These are phyloP conservation scores for Neurospora sp. DNA, from an alignment of 2,329 filamentous ascomycete genomes.

Conservation along the genomic window DNA sequence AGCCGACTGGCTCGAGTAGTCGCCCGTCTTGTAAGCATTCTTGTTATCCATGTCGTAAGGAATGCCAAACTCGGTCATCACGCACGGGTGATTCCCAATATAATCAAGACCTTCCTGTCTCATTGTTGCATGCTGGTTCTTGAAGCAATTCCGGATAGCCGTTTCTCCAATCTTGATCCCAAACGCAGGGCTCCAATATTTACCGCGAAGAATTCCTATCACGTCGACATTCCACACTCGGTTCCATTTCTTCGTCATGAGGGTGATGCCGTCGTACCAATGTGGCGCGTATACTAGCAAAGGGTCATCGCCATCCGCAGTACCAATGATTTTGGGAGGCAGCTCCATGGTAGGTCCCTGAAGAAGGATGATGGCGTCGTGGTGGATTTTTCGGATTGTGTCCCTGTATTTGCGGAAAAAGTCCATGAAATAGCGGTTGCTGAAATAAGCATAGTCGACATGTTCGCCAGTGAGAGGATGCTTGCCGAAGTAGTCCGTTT, in stretches of 20 bases:
- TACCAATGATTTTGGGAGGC: constrained; percentile 79
- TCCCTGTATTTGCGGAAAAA: constrained; percentile 70
- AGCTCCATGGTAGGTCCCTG: constrained; percentile 89
- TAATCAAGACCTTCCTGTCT: constrained; percentile 79
- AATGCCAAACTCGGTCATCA: constrained; percentile 93
- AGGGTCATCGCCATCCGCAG: constrained; percentile 75
- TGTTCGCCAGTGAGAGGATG: constrained; percentile 62
- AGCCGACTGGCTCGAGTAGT: constrained; percentile 84
- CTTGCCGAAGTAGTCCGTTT: constrained; percentile 80
- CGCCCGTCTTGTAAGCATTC: constrained; percentile 86
- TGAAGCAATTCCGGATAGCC: constrained; percentile 87
- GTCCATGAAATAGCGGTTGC: constrained; percentile 83
- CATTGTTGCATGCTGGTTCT: constrained; percentile 75
- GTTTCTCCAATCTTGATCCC: constrained; percentile 88
- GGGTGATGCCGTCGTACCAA: constrained; percentile 92
- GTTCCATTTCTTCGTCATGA: constrained; percentile 99
- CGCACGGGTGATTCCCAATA: constrained; percentile 77
- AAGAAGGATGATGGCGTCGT: constrained; percentile 76
- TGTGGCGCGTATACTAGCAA: constrained; percentile 86
- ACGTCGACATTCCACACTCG: constrained; percentile 95
- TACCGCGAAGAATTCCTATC: constrained; percentile 79
- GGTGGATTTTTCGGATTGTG: constrained; percentile 65
- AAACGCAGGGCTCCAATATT: constrained; percentile 80
- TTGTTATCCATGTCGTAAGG: constrained; percentile 99
- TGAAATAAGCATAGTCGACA: constrained; percentile 77